phyloP scores from a whole-genome alignment of 768 basidiomycete genomes.

The Exsudoporus frostii region DNA sequence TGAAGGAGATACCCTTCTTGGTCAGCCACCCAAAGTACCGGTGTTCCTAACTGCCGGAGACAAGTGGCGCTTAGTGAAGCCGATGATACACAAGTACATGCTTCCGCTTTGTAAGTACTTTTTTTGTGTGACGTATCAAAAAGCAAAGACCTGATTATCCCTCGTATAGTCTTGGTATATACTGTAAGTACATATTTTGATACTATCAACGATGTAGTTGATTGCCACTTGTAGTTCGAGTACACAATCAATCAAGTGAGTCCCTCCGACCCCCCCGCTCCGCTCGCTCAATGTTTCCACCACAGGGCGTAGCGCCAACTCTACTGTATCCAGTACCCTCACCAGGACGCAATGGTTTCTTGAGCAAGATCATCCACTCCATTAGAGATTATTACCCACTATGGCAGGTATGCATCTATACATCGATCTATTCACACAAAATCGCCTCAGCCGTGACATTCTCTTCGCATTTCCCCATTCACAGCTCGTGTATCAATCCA shows the following conservation, averaged over 20 bases:
- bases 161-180: slow-evolving; percentile 52
- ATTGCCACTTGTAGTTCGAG: slow-evolving; percentile 60
- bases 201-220: neutral
- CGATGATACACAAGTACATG: slow-evolving; percentile 83
- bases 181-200: slow-evolving; percentile 40
- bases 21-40: slow-evolving; percentile 37
- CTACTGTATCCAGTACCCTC: slow-evolving; percentile 84
- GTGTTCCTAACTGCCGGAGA: slow-evolving; percentile 62
- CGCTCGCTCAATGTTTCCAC: neutral
- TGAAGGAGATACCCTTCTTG: slow-evolving; percentile 28
- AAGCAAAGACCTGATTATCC: slow-evolving; percentile 11
- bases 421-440: neutral
- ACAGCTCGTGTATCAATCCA: slow-evolving; percentile 82
- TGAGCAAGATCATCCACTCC: slow-evolving; percentile 77
- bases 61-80: slow-evolving; percentile 79
- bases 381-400: slow-evolving; percentile 93
- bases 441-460: slow-evolving; percentile 1
- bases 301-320: slow-evolving; percentile 83
- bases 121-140: neutral
- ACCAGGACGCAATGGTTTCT: slow-evolving; percentile 50
- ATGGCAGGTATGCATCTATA: slow-evolving; percentile 66
- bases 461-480: neutral
- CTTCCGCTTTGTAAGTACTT: slow-evolving; percentile 76
- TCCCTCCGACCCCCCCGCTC: neutral
- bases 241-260: slow-evolving; percentile 86